Percentiles rank a stretch among this genome's conserved stretches.
These are phyloP conservation scores for Coprinellus micaceus DNA, from an alignment of 768 basidiomycete species.

Conservation along the genomic window DNA sequence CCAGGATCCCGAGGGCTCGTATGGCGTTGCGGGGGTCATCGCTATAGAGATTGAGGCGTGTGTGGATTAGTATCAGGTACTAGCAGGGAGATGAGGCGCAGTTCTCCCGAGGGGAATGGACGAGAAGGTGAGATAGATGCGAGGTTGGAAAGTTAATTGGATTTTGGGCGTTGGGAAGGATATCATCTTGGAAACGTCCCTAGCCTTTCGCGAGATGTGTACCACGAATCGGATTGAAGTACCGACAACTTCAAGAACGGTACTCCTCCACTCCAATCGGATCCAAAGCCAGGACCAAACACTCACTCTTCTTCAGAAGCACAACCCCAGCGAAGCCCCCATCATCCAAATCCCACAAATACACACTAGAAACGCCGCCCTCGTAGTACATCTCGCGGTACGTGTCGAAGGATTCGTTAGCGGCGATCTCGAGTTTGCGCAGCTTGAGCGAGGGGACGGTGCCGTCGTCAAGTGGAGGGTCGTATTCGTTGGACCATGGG, in stretches of 20 bases:
- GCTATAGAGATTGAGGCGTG: slow-evolving; percentile 34
- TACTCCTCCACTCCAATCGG: background rate
- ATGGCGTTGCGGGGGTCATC: slow-evolving; percentile 50
- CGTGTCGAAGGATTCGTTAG: slow-evolving; percentile 96
- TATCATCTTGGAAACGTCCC: too few species aligned
- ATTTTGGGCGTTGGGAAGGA: too few species aligned
- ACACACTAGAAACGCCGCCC: slow-evolving; percentile 95
- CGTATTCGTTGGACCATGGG: slow-evolving; percentile 97
- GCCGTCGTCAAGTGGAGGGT: slow-evolving; percentile 85
- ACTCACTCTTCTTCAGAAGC: slow-evolving; percentile 86
- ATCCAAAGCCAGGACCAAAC: background rate
- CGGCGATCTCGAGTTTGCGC: slow-evolving; percentile 85
- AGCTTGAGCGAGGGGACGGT: slow-evolving; percentile 81
- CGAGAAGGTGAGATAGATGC: background rate
- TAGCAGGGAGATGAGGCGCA: background rate
- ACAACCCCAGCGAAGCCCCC: slow-evolving; percentile 97
- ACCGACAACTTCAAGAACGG: too few species aligned
- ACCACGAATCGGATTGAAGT: too few species aligned
- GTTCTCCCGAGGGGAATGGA: background rate
- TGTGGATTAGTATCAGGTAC: background rate
- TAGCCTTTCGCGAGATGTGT: too few species aligned
- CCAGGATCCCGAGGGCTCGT: slow-evolving; percentile 85
- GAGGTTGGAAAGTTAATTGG: too few species aligned
- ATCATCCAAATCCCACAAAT: slow-evolving; percentile 97
- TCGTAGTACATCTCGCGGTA: slow-evolving; percentile 99